Percentiles rank a stretch among this genome's conserved stretches.
phyloP scores from a whole-genome alignment of 768 basidiomycete species.

The Boletus coccyginus region DNA sequence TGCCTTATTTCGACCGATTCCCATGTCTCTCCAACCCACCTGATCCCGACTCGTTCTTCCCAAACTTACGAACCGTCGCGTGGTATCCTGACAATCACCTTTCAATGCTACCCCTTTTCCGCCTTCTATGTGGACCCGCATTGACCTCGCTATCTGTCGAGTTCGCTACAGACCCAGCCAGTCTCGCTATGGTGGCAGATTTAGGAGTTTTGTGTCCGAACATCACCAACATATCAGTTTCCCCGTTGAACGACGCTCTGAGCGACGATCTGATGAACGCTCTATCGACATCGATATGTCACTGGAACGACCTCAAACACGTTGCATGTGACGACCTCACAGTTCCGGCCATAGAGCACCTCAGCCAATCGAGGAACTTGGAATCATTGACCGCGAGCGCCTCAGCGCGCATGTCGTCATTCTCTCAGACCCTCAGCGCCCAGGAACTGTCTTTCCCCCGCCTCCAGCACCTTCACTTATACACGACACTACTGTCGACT shows the following conservation, averaged over 20 bases:
- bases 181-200: conserved; percentile 10
- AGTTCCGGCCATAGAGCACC: conserved; percentile 16
- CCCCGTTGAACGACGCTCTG: conserved; percentile 1
- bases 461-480: conserved; percentile 20
- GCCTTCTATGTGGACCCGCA: conserved; percentile 23
- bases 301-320: conserved; percentile 16
- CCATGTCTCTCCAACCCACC: conserved; percentile 16
- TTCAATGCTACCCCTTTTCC: conserved; percentile 19
- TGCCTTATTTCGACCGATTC: conserved; percentile 6
- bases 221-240: conserved; percentile 18
- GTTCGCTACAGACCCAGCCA: conserved; percentile 17
- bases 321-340: conserved; percentile 25
- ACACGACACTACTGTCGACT: conserved; percentile 13
- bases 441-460: conserved; percentile 2
- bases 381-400: conserved; percentile 17
- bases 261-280: conserved; percentile 11
- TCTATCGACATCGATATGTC: conserved; percentile 18
- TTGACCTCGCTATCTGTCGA: conserved; percentile 18
- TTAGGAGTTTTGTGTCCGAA: conserved; percentile 19
- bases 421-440: not conserved
- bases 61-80: conserved; percentile 17
- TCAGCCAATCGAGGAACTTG: conserved; percentile 9
- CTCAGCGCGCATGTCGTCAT: conserved; percentile 8
- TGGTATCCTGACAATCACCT: conserved; percentile 24
- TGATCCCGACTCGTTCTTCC: conserved; percentile 17